Base-by-base conservation (phyloP, 2,329 filamentous ascomycete species). In the Aspergillus thermomutatus region DNA sequence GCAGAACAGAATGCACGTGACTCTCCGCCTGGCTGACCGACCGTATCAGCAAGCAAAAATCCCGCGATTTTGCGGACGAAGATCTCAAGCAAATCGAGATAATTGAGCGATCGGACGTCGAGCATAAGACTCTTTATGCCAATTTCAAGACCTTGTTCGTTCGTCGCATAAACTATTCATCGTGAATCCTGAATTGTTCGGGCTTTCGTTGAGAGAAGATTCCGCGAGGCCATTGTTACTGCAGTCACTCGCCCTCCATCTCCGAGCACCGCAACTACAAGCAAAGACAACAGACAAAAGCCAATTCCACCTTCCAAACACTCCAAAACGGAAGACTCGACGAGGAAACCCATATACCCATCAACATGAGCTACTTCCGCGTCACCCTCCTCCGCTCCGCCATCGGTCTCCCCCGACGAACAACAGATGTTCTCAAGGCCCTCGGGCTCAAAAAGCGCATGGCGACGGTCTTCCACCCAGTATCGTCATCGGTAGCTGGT, bases 371-470 rank as follows among this genome's bases (percentile, higher is more conserved):
- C 56, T 96, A 84, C 82, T 97, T 97, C 82, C 88, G 90, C 72
- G 91, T 97, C 74, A 96, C 91, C 50, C 88, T 96, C 56, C 85
- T 94, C 77, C 90, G 92, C 71, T 92, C 89, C 56, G 88, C 89
- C 68, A 97, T 97, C 76, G 92, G 92, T 60, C 86, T 97, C 49
- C 92, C 93, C 5, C 78, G 84, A 69, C 88, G 90, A 70, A 90
- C 87, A 59, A 84, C 86, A 72, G 91, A 89, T 70, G 90, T 93
- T 21, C 89, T 97, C 55, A 83, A 87, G 60, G 90, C 92, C 19
- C 88, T 97, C 58, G 92, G 92, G 55, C 85, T 97, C 62, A 89
- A 87, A 68, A 90, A 89, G 73, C 89, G 92, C 68, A 87, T 88
- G 83, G 87, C 87, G 69, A 93, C 90, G 53, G 92, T 96, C 68